Evolutionary conservation across 2,329 filamentous ascomycete species (phyloP).

Genomic region (Fusarium nematophilum): DNA sequence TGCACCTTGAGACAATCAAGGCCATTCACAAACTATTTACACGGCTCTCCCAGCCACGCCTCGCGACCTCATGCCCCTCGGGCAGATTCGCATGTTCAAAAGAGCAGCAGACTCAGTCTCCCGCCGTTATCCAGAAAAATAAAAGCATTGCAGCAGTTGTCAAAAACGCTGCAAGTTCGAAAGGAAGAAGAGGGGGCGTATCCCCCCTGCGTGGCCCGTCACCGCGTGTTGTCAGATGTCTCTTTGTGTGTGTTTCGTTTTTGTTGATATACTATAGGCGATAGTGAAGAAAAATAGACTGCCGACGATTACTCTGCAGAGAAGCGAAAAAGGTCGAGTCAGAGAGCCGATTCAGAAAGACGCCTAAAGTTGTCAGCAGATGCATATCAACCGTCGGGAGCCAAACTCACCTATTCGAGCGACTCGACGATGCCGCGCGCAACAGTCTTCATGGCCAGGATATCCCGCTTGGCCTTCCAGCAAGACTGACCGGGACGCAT

Average conservation of each 20-base stretch:
- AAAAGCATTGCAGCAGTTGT: slow-evolving; percentile 7
- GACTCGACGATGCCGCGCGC: slow-evolving; percentile 44
- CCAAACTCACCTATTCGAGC: slow-evolving; percentile 34
- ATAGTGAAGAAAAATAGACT: slow-evolving; percentile 7
- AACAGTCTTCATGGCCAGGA: slow-evolving; percentile 41
- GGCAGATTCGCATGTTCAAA: slow-evolving; percentile 27
- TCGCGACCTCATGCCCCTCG: slow-evolving; percentile 18
- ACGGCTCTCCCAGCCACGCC: slow-evolving; percentile 30
- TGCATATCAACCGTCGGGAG: neutral
- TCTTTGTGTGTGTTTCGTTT: slow-evolving; percentile 18
- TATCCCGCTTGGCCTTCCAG: slow-evolving; percentile 54
- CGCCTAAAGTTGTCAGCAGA: slow-evolving; percentile 18
- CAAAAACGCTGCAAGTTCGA: slow-evolving; percentile 16
- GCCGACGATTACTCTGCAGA: slow-evolving; percentile 4
- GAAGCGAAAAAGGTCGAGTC: slow-evolving; percentile 19
- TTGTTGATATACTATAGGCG: slow-evolving; percentile 19
- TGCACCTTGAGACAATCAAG: slow-evolving; percentile 25
- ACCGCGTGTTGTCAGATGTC: slow-evolving; percentile 10
- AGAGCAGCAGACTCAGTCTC: slow-evolving; percentile 33
- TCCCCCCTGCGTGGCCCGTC: slow-evolving; percentile 18
- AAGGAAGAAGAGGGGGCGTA: slow-evolving; percentile 16
- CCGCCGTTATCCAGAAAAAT: slow-evolving; percentile 38
- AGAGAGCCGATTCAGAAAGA: slow-evolving; percentile 8
- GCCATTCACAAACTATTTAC: slow-evolving; percentile 36
- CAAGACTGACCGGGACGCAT: slow-evolving; percentile 47